phyloP scores from a whole-genome alignment of 2,329 filamentous ascomycete genomes.

The Pseudonectria foliicola region DNA sequence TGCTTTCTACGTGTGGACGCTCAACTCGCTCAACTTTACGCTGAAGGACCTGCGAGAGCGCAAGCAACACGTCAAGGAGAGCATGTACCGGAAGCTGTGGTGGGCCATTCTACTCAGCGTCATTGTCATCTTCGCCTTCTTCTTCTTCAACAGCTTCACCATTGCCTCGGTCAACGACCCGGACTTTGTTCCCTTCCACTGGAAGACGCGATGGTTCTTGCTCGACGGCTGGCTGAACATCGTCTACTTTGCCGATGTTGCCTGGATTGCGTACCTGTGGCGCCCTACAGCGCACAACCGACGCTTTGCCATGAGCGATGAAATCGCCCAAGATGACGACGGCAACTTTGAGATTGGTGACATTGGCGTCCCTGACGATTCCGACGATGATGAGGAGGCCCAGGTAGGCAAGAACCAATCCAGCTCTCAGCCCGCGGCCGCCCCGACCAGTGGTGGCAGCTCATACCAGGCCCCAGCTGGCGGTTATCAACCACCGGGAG shows the following conservation, averaged over 20 bases:
- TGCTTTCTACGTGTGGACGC: constrained; percentile 96
- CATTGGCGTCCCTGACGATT: constrained; percentile 67
- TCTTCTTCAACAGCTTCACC: constrained; percentile 96
- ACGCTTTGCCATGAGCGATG: constrained; percentile 97
- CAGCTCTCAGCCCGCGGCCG: constrained; percentile 17
- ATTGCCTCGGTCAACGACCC: constrained; percentile 80
- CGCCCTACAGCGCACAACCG: constrained; percentile 93
- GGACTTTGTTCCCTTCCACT: constrained; percentile 91
- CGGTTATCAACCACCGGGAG: constrained; percentile 3
- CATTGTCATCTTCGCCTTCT: constrained; percentile 93
- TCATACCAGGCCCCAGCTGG: constrained; percentile 11
- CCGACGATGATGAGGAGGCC: constrained; percentile 50
- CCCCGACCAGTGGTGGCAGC: constrained; percentile 16
- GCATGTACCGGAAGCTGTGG: constrained; percentile 98
- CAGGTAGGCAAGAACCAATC: constrained; percentile 34
- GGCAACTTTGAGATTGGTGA: constrained; percentile 91
- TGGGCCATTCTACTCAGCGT: constrained; percentile 93
- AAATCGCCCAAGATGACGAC: constrained; percentile 97
- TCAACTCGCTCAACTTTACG: constrained; percentile 89
- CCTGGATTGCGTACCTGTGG: constrained; percentile 93
- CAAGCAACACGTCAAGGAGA: constrained; percentile 86
- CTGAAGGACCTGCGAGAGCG: constrained; percentile 94
- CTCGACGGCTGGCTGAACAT: constrained; percentile 96
- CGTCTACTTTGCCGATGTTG: constrained; percentile 90
- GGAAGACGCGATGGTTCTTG: constrained; percentile 96